A percentile compares a stretch with the other conserved stretches of the same genome.
These are phyloP conservation scores for Cantharellus anzutake DNA, from an alignment of 768 basidiomycete species.

Conservation along the genomic window DNA sequence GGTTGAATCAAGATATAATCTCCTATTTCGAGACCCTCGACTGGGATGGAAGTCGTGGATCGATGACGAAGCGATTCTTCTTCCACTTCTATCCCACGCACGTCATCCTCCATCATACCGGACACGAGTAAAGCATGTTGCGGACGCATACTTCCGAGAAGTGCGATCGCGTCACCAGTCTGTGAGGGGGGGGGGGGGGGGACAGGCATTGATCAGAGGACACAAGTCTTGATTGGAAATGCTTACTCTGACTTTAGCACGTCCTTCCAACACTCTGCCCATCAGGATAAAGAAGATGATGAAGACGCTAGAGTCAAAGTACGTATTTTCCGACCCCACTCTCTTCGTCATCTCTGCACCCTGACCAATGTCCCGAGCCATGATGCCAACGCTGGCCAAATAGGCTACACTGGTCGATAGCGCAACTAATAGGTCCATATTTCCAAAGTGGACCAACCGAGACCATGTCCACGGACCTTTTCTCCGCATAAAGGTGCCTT, in stretches of 20 bases:
- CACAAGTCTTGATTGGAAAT: neutral
- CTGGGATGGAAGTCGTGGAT: neutral
- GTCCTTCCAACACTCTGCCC: neutral
- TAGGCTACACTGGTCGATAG: conserved; percentile 49
- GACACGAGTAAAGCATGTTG: conserved; percentile 37
- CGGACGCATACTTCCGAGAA: conserved; percentile 44
- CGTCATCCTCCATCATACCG: neutral
- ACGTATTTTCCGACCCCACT: neutral
- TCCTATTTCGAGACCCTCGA: conserved; percentile 43
- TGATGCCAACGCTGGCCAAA: conserved; percentile 18
- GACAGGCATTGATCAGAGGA: neutral
- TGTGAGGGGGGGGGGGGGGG: neutral
- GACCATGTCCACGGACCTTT: conserved; percentile 30
- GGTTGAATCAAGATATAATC: conserved; percentile 45
- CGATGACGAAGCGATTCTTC: neutral
- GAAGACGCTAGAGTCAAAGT: neutral
- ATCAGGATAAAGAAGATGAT: neutral
- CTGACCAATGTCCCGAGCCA: neutral
- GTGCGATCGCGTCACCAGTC: conserved; percentile 56
- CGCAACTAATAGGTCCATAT: conserved; percentile 68
- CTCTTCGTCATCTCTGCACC: neutral
- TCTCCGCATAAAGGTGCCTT: neutral
- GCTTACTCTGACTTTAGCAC: neutral
- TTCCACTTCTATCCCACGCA: neutral
- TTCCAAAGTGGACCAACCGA: conserved; percentile 54